Base-by-base conservation (phyloP, 495 filamentous ascomycete genomes). In the Letharia columbiana region DNA sequence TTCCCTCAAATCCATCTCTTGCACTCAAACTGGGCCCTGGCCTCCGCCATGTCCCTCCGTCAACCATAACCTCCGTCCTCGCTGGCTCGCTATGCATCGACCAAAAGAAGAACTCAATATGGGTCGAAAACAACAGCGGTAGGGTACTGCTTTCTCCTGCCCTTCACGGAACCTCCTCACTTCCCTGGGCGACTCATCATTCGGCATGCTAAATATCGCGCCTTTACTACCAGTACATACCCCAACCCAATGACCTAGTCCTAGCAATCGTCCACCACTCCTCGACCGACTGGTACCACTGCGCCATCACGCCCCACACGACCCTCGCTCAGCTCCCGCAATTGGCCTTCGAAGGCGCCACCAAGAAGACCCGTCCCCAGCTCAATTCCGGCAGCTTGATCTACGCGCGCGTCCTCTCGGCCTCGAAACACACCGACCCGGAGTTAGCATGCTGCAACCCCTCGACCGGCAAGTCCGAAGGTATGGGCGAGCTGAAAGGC, bases 401-500 rank as follows among this genome's bases (percentile, higher is more conserved):
- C 41, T 97, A 97, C 76, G 92, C 92, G 17, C 87, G 94, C 44
- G 77, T 84, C 35, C 80, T 94, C 41, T 82, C 84, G 0, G 83
- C 92, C 15, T 88, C 90, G 60, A 86, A 86, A 52, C 87, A 92
- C 71, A 89, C 91, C 77, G 91, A 96, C 69, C 84, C 91, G 0
- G 94, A 98, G 73, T 80, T 98, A 9, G 89, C 92, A 62, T 98
- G 94, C 73, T 89, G 94, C 31, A 88, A 91, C 52, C 82, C 90
- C 0, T 81, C 86, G 2, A 97, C 92, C 2, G 94, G 94, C 11
- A 96, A 95, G 67, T 83, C 88, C 10, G 92, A 96, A 49, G 95
- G 93, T 0, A 79, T 98, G 61, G 94, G 94, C 2, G 90, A 90
- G 39, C 74, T 98, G 62, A 88, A 82, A 37, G 91, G 89, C 17